Conservation (phyloP, 257 asterid species). For the Solanum gandarillasii region DNA sequence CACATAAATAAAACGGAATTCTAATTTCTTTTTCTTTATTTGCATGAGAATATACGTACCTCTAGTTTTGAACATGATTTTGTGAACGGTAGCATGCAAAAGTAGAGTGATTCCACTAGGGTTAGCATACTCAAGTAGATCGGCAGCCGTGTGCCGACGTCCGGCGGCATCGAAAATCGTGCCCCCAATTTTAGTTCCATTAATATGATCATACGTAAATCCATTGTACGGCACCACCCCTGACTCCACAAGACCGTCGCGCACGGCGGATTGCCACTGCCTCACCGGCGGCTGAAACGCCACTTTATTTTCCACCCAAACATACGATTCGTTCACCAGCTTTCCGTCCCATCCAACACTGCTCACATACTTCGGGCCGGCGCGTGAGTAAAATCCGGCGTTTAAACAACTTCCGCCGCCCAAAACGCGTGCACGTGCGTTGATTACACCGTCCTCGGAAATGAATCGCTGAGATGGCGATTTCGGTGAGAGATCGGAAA, state of each 20-base stretch:
- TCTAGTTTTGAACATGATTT: conserved; percentile 33
- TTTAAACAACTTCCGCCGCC: conserved; percentile 70
- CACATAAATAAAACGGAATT: not conserved
- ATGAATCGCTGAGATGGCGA: conserved; percentile 78
- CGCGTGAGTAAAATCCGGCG: conserved; percentile 73
- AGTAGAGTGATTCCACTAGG: conserved; percentile 47
- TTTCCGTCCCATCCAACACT: conserved; percentile 43
- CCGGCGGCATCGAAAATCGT: conserved; percentile 50
- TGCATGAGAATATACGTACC: conserved; percentile 19
- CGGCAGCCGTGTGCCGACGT: conserved; percentile 68
- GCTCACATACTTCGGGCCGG: conserved; percentile 21
- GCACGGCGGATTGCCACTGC: conserved; percentile 71
- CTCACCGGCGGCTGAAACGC: conserved; percentile 50
- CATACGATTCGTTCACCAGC: conserved; percentile 45
- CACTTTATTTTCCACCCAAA: conserved; percentile 64
- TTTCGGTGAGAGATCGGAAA: conserved; percentile 40
- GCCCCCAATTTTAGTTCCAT: conserved; percentile 74
- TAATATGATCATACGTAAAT: conserved; percentile 59
- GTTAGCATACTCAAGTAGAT: conserved; percentile 54
- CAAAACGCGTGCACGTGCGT: conserved; percentile 53
- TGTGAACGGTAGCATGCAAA: conserved; percentile 61
- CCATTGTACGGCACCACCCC: conserved; percentile 59
- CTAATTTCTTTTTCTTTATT: not conserved
- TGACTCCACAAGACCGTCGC: conserved; percentile 45
- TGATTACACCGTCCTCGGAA: conserved; percentile 73